These are phyloP conservation scores for Suillus tomentosus DNA, from an alignment of 768 basidiomycete genomes.

Conservation along the genomic window DNA sequence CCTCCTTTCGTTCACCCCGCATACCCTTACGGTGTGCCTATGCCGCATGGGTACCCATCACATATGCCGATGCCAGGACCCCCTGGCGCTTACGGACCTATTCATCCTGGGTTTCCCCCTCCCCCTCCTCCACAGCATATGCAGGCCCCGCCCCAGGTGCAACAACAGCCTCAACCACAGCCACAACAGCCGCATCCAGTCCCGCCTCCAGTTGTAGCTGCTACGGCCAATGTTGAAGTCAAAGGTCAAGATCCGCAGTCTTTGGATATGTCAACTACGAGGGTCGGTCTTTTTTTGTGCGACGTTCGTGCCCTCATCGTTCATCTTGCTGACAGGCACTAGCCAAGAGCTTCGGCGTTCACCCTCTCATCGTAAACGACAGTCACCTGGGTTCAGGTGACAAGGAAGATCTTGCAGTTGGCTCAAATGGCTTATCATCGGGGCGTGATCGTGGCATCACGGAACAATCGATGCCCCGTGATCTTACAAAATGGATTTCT, in stretches of 20 bases:
- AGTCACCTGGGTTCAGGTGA: slow-evolving; percentile 58
- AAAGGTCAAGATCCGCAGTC: slow-evolving; percentile 80
- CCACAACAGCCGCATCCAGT: slow-evolving; percentile 34
- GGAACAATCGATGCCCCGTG: slow-evolving; percentile 58
- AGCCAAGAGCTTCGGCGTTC: slow-evolving; percentile 80
- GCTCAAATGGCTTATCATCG: slow-evolving; percentile 67
- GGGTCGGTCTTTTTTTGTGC: slow-evolving; percentile 37
- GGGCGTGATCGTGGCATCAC: slow-evolving; percentile 64
- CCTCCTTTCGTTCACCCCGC: slow-evolving; percentile 43
- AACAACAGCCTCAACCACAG: slow-evolving; percentile 36
- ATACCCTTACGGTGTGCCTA: slow-evolving; percentile 45
- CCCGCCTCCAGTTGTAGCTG: slow-evolving; percentile 27
- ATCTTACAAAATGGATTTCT: slow-evolving; percentile 61
- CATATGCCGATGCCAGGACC: slow-evolving; percentile 42
- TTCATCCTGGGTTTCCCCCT: slow-evolving; percentile 61
- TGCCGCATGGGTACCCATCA: slow-evolving; percentile 46
- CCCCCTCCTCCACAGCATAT: slow-evolving; percentile 34
- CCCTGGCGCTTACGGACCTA: slow-evolving; percentile 51
- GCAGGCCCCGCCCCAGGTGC: slow-evolving; percentile 39
- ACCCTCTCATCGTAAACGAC: slow-evolving; percentile 66
- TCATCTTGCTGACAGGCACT: slow-evolving; percentile 46
- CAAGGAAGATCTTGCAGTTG: slow-evolving; percentile 77
- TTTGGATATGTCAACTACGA: slow-evolving; percentile 76
- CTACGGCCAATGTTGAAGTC: slow-evolving; percentile 39
- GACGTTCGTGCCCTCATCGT: slow-evolving; percentile 12